phyloP scores from a whole-genome alignment of 495 filamentous ascomycete species.

The Tricharina praecox region DNA sequence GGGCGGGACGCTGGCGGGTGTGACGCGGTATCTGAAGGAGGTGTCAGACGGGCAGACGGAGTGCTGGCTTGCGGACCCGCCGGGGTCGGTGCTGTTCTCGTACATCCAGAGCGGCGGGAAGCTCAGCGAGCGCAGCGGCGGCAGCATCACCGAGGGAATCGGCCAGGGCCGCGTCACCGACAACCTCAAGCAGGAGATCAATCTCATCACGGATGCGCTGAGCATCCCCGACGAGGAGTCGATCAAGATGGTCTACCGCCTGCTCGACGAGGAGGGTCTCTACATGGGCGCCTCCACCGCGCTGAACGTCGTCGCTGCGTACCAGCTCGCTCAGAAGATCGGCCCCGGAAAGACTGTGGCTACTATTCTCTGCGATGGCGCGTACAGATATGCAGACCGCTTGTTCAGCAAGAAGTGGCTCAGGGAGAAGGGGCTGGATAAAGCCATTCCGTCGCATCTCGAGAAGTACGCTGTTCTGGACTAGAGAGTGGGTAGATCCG shows the following conservation, averaged over 20 bases:
- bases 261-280: conserved; percentile 87
- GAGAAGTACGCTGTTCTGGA: conserved; percentile 85
- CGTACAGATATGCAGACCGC: conserved; percentile 87
- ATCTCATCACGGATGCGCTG: conserved; percentile 69
- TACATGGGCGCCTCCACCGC: conserved; percentile 89
- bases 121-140: conserved; percentile 60
- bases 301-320: conserved; percentile 86
- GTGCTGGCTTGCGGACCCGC: conserved; percentile 81
- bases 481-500: conserved; percentile 28
- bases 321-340: conserved; percentile 80
- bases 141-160: conserved; percentile 93
- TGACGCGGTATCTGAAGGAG: conserved; percentile 77
- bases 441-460: conserved; percentile 68
- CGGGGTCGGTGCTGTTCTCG: conserved; percentile 77
- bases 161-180: conserved; percentile 94
- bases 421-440: conserved; percentile 60
- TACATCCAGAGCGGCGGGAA: conserved; percentile 78
- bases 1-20: conserved; percentile 76
- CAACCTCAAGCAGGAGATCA: conserved; percentile 73
- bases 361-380: conserved; percentile 84
- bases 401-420: conserved; percentile 85
- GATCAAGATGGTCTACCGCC: conserved; percentile 95
- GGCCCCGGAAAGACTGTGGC: conserved; percentile 84
- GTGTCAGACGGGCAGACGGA: conserved; percentile 66
- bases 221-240: conserved; percentile 80